phyloP scores from a whole-genome alignment of 495 filamentous ascomycete genomes.

The Tuber calosporum region DNA sequence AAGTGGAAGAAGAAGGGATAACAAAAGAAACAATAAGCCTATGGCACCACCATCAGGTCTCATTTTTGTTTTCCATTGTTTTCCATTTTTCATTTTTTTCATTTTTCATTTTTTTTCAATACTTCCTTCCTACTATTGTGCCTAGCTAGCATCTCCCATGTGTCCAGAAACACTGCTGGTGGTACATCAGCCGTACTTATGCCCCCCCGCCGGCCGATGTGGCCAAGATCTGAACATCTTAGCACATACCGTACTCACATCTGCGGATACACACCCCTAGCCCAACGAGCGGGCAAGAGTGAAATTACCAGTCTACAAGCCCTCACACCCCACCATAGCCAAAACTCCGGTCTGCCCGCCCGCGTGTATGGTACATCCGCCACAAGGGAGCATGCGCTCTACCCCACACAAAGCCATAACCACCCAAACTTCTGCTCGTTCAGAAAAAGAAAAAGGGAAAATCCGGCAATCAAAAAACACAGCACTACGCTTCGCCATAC shows the following conservation, averaged over 20 bases:
- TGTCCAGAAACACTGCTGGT: not conserved
- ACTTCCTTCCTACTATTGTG: not conserved
- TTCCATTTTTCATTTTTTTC: not conserved
- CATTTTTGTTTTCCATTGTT: not conserved
- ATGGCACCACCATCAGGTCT: not conserved
- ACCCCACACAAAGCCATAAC: not conserved
- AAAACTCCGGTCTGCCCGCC: not conserved
- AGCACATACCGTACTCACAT: not conserved
- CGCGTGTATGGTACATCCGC: not conserved
- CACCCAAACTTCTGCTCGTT: not conserved
- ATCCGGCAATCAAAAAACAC: not conserved
- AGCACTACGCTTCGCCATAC: not conserved
- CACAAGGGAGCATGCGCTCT: not conserved
- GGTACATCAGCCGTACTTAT: not conserved
- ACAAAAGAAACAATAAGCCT: not conserved
- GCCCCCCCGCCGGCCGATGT: not conserved
- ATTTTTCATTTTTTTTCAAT: not conserved
- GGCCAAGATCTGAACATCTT: not conserved
- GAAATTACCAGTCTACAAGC: not conserved
- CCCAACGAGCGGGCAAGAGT: not conserved
- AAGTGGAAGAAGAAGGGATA: not conserved
- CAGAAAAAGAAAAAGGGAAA: not conserved
- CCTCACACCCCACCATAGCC: not conserved
- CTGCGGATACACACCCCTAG: not conserved
- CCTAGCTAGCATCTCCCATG: not conserved